Base-by-base conservation (phyloP, 306 rosid genomes). In the Cicer judaicum region DNA sequence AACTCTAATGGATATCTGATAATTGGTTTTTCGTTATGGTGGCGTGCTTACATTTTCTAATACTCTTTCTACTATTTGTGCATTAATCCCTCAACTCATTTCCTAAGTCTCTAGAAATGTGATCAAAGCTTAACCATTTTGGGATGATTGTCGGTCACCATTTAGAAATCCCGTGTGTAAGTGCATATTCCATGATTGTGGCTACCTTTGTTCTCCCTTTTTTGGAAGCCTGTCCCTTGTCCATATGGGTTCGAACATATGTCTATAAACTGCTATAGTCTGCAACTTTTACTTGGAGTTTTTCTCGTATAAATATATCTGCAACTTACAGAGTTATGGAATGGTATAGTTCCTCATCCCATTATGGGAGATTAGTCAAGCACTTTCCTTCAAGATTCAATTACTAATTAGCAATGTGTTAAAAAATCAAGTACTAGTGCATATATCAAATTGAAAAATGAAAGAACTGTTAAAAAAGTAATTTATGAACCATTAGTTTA, bases 1-100 rank as follows among this genome's bases (percentile, higher is more conserved):
- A 74, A 15, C 21, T 41, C 14, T 12, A 76, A 13, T 43, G 67
- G 68, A 50, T 70, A 9, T 24, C 19, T 60, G 24, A 46, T 68
- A 50, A 61, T 41, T 39, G 8, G 34, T 63, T 50, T 70, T 47
- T 16, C 1, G 1, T 54, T 64, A 43, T 64, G 42, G 34, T 42
- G 53, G 38, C 42, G 49, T 63, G 42, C 67, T 16, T 63, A 13
- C 75, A 48, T 69, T 59, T 38, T 47, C 53, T 36, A 12, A 42
- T 76, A 2, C 21, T 65, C 36, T 53, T 41, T 6, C 55, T 40
- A 41, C 36, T 9, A 8, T 16, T 57, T 57, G 50, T 44, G 41
- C 15, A 10, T 56, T 36, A 55, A 34, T 47, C 24, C 52, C 9
- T 65, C 34, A 40, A 38, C 54, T 53, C 53, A 59, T 57, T 76